Conservation (phyloP, 805 yeast genomes). For the Myxozyma sirexii region DNA sequence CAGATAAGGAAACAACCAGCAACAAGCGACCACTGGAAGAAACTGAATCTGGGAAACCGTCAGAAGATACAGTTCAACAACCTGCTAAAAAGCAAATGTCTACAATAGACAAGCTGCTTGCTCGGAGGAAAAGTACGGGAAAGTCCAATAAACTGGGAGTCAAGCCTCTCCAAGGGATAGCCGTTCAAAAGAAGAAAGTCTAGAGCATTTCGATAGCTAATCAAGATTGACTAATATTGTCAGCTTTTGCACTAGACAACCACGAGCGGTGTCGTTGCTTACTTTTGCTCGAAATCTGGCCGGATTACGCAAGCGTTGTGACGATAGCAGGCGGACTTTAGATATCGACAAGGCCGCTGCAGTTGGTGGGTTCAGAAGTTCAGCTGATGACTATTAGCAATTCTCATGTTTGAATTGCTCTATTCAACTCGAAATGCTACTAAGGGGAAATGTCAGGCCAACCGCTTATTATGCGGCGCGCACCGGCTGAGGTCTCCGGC, state of each 20-base stretch:
- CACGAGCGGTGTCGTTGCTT: too few relatives aligned
- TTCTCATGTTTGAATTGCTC: too few relatives aligned
- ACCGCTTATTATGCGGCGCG: too few relatives aligned
- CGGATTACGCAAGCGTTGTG: constrained; percentile 34
- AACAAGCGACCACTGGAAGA: background rate
- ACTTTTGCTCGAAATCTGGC: too few relatives aligned
- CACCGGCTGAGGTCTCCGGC: too few relatives aligned
- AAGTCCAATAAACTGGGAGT: background rate
- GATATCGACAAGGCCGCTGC: too few relatives aligned
- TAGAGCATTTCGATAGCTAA: too few relatives aligned
- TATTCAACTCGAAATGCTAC: too few relatives aligned
- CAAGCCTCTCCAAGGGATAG: background rate
- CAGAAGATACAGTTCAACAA: background rate
- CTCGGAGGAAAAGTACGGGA: constrained; percentile 1
- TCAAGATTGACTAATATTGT: too few relatives aligned
- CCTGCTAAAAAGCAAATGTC: constrained; percentile 3
- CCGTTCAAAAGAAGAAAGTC: constrained; percentile 1
- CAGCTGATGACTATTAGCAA: too few relatives aligned
- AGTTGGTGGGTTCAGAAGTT: too few relatives aligned
- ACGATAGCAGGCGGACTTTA: constrained; percentile 40
- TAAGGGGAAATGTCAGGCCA: too few relatives aligned
- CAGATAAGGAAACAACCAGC: background rate
- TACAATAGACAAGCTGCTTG: constrained; percentile 4
- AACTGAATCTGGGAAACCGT: background rate
- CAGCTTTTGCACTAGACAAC: constrained; percentile 32